phyloP scores from a whole-genome alignment of 2,329 filamentous ascomycete species.

The Calcarisporium arbuscula region DNA sequence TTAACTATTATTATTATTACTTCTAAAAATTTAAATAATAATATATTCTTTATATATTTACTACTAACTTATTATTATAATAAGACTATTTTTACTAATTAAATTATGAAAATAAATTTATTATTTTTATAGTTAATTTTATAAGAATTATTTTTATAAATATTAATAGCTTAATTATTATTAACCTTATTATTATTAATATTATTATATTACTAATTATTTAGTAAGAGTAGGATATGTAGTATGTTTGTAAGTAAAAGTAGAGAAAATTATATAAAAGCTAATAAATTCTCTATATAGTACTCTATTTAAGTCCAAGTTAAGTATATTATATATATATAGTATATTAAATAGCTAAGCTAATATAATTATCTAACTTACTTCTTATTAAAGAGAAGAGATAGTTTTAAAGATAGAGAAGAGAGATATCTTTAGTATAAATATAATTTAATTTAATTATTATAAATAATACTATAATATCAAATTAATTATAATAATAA shows the following conservation, averaged over 20 bases:
- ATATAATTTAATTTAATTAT: background rate
- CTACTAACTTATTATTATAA: background rate
- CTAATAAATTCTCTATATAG: too few relatives aligned
- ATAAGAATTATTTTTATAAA: background rate
- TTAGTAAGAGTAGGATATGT: too few relatives aligned
- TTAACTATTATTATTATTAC: background rate
- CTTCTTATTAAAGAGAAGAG: too few relatives aligned
- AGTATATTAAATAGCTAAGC: background rate
- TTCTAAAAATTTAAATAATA: constrained; percentile 1
- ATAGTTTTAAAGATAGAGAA: too few relatives aligned
- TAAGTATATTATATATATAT: background rate
- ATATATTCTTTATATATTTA: background rate
- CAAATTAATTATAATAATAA: background rate
- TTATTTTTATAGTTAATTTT: too few relatives aligned
- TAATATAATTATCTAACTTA: too few relatives aligned
- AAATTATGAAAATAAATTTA: background rate
- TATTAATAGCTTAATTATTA: constrained; percentile 1
- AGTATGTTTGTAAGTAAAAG: too few relatives aligned
- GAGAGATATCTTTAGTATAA: too few relatives aligned
- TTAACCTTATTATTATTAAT: background rate
- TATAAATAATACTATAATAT: background rate
- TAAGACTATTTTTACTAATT: background rate
- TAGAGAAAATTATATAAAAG: too few relatives aligned
- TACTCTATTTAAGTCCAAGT: too few relatives aligned
- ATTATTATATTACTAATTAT: background rate